Conservation (phyloP, 225 moss, liverwort and hornwort genomes). For the Rhytidiadelphus loreus region DNA sequence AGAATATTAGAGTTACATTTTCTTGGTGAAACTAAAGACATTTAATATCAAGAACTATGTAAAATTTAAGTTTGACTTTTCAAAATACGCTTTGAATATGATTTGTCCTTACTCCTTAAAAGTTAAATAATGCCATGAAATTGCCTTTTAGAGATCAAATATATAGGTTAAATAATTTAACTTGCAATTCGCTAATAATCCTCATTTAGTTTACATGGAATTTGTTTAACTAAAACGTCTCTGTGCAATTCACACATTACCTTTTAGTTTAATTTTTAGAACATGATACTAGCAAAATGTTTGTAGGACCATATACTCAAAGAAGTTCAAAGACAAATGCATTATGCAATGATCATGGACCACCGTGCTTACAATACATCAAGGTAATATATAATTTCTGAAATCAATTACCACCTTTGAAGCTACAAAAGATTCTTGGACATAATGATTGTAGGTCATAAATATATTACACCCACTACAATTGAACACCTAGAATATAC, state of each 20-base stretch:
- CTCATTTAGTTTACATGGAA: neutral
- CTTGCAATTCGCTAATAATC: neutral
- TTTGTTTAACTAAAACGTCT: neutral
- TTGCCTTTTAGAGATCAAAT: neutral
- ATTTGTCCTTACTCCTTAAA: neutral
- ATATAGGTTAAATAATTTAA: neutral
- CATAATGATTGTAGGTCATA: too few species aligned
- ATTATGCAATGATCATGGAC: neutral
- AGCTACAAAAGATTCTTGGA: neutral
- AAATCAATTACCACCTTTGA: neutral
- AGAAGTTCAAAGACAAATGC: rapidly evolving
- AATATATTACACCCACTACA: rapidly evolving
- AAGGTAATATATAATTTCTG: too few species aligned
- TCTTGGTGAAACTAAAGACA: too few species aligned
- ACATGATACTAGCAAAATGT: neutral
- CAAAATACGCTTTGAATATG: too few species aligned
- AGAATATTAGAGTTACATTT: too few species aligned
- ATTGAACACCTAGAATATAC: neutral
- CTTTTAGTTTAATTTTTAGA: neutral
- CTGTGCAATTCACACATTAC: neutral
- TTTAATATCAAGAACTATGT: too few species aligned
- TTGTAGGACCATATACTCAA: rapidly evolving
- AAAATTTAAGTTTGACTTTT: neutral
- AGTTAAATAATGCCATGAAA: neutral
- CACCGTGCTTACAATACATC: neutral